phyloP scores from a whole-genome alignment of 208 protist genomes.

The Crithidia bombi region DNA sequence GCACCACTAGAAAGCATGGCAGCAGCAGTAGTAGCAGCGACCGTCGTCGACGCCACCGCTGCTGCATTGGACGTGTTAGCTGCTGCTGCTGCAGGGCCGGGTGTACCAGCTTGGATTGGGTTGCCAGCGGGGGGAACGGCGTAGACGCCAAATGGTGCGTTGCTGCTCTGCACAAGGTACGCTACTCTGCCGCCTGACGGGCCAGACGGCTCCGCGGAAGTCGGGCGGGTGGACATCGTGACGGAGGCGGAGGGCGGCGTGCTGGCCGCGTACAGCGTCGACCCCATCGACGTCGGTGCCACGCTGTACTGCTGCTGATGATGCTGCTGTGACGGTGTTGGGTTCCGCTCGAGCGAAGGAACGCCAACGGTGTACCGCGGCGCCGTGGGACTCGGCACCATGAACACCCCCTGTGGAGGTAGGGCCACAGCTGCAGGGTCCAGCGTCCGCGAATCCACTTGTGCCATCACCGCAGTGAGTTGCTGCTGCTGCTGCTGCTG shows the following conservation, averaged over 20 bases:
- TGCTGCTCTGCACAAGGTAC: conserved; percentile 12
- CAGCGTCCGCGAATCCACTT: background rate
- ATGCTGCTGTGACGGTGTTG: conserved; percentile 6
- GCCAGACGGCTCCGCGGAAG: background rate
- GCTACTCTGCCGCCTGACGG: conserved; percentile 9
- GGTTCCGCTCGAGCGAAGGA: background rate
- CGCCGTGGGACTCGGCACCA: background rate
- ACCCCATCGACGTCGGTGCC: background rate
- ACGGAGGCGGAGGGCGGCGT: conserved; percentile 7
- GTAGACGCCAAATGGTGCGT: conserved; percentile 17
- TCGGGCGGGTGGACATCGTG: conserved; percentile 4
- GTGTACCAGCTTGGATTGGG: background rate
- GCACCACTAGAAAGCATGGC: background rate
- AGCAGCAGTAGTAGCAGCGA: background rate
- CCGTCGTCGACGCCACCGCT: too few species aligned
- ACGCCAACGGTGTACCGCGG: background rate
- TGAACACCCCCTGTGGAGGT: background rate
- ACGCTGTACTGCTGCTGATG: conserved; percentile 7
- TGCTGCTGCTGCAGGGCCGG: background rate
- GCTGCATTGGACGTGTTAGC: background rate
- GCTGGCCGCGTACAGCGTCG: conserved; percentile 8
- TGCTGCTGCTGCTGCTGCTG: background rate
- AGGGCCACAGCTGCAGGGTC: background rate
- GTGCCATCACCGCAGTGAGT: background rate
- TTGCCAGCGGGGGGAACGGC: conserved; percentile 1